phyloP scores from a whole-genome alignment of 345 rosid species.

The Salix koriyanagi region DNA sequence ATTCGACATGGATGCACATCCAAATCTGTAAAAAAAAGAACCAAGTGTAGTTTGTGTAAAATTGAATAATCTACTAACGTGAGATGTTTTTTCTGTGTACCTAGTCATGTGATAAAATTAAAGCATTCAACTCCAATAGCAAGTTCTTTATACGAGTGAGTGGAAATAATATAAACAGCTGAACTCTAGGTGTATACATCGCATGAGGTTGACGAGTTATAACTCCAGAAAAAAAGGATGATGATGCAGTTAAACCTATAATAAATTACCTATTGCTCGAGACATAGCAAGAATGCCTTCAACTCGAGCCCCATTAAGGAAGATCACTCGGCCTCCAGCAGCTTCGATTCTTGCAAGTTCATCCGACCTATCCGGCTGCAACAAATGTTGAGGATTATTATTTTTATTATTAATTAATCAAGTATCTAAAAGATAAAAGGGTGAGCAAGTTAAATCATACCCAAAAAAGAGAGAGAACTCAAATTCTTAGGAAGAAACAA shows the following conservation, averaged over 20 bases:
- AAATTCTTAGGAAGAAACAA: neutral
- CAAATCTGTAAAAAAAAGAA: neutral
- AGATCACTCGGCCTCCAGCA: constrained; percentile 62
- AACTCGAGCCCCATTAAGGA: constrained; percentile 60
- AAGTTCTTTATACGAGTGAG: neutral
- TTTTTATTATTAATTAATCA: neutral
- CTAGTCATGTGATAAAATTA: neutral
- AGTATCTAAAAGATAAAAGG: neutral
- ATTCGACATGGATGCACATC: neutral
- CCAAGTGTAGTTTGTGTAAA: neutral
- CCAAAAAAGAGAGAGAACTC: neutral
- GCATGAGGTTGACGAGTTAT: neutral
- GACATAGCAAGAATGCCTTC: constrained; percentile 87
- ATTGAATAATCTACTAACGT: neutral
- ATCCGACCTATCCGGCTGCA: constrained; percentile 79
- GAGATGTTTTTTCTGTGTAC: neutral
- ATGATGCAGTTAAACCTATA: neutral
- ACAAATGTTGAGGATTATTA: neutral
- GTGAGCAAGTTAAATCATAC: neutral
- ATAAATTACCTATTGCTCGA: constrained; percentile 69
- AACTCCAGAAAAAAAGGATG: neutral
- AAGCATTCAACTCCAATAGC: neutral
- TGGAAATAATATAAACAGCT: neutral
- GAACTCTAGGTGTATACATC: neutral
- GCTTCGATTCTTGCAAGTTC: constrained; percentile 69